Percentiles rank a stretch among this genome's conserved stretches.
Conservation (phyloP, 805 yeast genomes). For the Teunomyces cretensis region DNA sequence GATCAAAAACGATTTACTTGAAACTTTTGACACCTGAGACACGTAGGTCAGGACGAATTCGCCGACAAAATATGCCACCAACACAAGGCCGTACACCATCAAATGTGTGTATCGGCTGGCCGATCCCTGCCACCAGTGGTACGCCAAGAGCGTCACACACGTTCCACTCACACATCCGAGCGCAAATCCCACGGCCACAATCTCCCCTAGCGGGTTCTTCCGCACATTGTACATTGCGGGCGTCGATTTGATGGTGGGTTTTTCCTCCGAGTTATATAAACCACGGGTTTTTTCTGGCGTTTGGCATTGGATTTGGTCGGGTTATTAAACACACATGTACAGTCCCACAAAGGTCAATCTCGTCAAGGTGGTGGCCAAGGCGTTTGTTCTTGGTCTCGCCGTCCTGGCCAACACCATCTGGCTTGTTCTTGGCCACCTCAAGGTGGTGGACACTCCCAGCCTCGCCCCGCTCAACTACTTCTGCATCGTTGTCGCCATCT, state of each 20-base stretch:
- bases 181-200: constrained; percentile 15
- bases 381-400: constrained; percentile 31
- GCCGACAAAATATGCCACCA: constrained; percentile 20
- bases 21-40: constrained; percentile 26
- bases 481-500: constrained; percentile 27
- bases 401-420: constrained; percentile 15
- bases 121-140: neutral
- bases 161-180: constrained; percentile 19
- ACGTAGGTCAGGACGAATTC: constrained; percentile 28
- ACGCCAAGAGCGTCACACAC: neutral
- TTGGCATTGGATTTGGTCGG: no score
- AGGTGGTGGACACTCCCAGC: neutral
- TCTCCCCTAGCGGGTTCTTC: constrained; percentile 18
- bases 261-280: no score
- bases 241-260: no score
- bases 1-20: constrained; percentile 30
- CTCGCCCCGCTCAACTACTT: constrained; percentile 1
- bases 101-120: neutral
- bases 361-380: constrained; percentile 29
- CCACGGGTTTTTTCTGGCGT: no score
- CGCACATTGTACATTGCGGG: constrained; percentile 12
- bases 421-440: constrained; percentile 2
- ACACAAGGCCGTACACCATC: constrained; percentile 16
- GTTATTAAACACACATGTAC: constrained; percentile 11
- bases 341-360: constrained; percentile 29